Base-by-base conservation (phyloP, 1,284 basidiomycete species). In the Schizopora paradoxa region DNA sequence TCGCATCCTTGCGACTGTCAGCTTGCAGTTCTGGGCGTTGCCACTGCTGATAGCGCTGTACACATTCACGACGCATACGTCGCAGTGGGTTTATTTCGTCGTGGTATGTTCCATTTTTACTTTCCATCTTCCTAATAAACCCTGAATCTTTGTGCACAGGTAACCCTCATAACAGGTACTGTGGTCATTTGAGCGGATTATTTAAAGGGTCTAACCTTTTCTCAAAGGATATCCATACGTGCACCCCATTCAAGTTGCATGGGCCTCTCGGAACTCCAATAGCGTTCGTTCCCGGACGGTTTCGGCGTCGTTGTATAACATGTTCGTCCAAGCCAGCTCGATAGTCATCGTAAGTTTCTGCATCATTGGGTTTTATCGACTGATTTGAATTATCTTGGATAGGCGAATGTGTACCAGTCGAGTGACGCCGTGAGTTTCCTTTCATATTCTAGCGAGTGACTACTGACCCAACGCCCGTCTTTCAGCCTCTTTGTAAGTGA, bases 261-360 rank as follows among this genome's bases (percentile, higher is more conserved):
- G 73, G 77, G 72, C 70, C 52, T 78, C 74, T 14, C 67, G 74
- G 33, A 78, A 77, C 52, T 64, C 73, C 0, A 76, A 76, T 31
- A 72, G 69, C 2, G 76, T 79, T 4, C 73, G 76, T 3, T 72
- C 68, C 44, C 66, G 75, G 14, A 76, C 76, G 0, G 73, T 79
- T 33, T 76, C 73, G 40, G 72, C 73, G 0, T 73, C 74, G 2
- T 39, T 78, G 32, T 78, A 78, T 55, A 77, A 76, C 56, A 78
- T 79, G 74, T 66, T 23, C 25, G 60, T n/a, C n/a, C n/a, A n/a
- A n/a, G n/a, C n/a, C n/a, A n/a, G n/a, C n/a, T n/a, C n/a, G n/a
- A n/a, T n/a, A n/a, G n/a, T n/a, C n/a, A n/a, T n/a, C n/a, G n/a
- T n/a, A n/a, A 27, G 16, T 11, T 29, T 16, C 22, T 18, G 41